Base-by-base conservation (phyloP, 2,329 filamentous ascomycete genomes). In the Trichoderma koningiopsis region DNA sequence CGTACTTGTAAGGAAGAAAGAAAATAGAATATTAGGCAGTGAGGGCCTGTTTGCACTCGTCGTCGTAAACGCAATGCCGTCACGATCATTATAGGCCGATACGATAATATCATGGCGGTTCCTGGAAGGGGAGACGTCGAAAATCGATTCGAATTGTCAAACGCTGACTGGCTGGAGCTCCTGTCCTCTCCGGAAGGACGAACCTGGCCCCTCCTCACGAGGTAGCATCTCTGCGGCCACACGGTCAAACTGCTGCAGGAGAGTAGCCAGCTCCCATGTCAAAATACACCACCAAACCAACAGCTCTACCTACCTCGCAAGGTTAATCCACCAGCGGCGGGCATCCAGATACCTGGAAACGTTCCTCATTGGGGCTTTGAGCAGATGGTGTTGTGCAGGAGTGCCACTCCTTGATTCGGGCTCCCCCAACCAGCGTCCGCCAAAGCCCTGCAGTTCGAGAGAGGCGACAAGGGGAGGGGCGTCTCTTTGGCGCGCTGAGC, bases 321-420 rank as follows among this genome's bases (percentile, higher is more conserved):
- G 72, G 69, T 62, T 69, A 68, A 68, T 68, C 65, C 57, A 72
- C 74, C 73, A 75, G 73, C 69, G 72, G 70, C 71, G 72, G 27
- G 69, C 67, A 71, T 70, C 72, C 75, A 75, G 72, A 75, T 68
- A 73, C 70, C 71, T 76, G 75, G 75, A 72, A 76, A 73, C 76
- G 63, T 70, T 72, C 73, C 76, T 72, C 68, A 76, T 76, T 77
- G 75, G 76, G 52, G 68, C 71, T 70, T 70, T 70, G 70, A 24
- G 33, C 52, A 52, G 68, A 61, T 66, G 75, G 73, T 74, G 76
- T 75, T 74, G 73, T 68, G 69, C 70, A 72, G 71, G 74, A 74
- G 73, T 71, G 72, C 72, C 70, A 74, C 72, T 69, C 71, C 72
- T 70, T 61, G 69, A 71, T 68, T 68, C 71, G 72, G 70, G 60